These are phyloP conservation scores for Neonectria neomacrospora DNA, from an alignment of 2,329 filamentous ascomycete genomes.

Conservation along the genomic window DNA sequence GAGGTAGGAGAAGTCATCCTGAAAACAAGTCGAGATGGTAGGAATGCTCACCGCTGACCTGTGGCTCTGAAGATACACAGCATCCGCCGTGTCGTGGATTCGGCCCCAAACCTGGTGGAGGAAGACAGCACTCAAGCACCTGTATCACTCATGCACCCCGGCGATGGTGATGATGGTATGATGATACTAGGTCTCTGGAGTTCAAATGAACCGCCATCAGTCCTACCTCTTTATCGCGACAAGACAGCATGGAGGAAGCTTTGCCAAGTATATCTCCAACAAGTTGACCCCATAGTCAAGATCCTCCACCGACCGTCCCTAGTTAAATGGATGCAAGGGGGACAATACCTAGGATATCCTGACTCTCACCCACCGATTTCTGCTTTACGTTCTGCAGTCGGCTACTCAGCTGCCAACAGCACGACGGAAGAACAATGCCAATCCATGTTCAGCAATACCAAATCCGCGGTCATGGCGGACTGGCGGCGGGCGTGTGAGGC, in stretches of 20 bases:
- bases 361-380: conserved; percentile 15
- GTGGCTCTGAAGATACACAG: conserved; percentile 1
- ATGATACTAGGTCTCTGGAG: background rate
- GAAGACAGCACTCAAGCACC: background rate
- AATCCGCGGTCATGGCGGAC: conserved; percentile 24
- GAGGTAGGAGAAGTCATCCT: background rate
- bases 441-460: conserved; percentile 27
- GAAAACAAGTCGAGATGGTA: background rate
- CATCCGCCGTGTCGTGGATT: conserved; percentile 14
- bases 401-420: conserved; percentile 39
- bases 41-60: background rate
- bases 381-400: conserved; percentile 37
- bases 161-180: background rate
- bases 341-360: conserved; percentile 41
- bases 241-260: background rate
- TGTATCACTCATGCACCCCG: background rate
- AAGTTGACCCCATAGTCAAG: conserved; percentile 33
- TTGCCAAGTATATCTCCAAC: conserved; percentile 20
- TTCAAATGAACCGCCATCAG: no score
- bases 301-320: conserved; percentile 30
- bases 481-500: conserved; percentile 22
- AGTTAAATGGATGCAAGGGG: conserved; percentile 30
- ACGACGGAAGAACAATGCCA: conserved; percentile 42
- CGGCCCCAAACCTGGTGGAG: background rate
- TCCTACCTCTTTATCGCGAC: background rate